phyloP scores from a whole-genome alignment of 305 asterid genomes.

The Andrographis paniculata region DNA sequence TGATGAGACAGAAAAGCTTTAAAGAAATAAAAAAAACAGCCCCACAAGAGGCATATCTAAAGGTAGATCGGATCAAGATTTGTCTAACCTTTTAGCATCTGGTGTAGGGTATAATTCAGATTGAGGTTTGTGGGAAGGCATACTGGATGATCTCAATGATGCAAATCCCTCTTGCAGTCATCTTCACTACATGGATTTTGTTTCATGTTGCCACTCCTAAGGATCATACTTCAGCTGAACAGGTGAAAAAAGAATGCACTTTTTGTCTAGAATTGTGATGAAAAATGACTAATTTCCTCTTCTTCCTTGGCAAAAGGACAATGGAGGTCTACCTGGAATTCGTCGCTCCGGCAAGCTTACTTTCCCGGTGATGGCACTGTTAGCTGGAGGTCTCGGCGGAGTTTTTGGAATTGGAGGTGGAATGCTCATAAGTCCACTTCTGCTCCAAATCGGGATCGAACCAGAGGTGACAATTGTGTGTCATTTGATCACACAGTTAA shows the following conservation, averaged over 20 bases:
- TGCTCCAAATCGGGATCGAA: constrained; percentile 55
- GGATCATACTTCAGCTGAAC: constrained; percentile 20
- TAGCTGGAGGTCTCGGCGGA: constrained; percentile 76
- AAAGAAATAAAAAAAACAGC: background rate
- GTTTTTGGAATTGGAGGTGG: constrained; percentile 87
- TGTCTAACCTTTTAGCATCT: background rate
- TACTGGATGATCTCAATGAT: constrained; percentile 61
- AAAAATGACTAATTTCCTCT: too few species aligned
- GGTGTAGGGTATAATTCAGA: constrained; percentile 38
- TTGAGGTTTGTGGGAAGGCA: constrained; percentile 49
- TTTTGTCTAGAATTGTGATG: background rate
- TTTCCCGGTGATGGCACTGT: constrained; percentile 60
- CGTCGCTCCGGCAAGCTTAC: constrained; percentile 19
- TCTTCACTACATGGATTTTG: constrained; percentile 46
- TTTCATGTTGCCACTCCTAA: constrained; percentile 15
- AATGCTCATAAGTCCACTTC: constrained; percentile 65
- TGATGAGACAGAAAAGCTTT: background rate
- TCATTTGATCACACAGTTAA: too few species aligned
- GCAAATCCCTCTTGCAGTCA: constrained; percentile 50
- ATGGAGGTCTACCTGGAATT: constrained; percentile 15
- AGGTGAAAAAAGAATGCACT: too few species aligned
- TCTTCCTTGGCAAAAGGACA: constrained; percentile 30
- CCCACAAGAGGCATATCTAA: too few species aligned
- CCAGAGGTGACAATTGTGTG: constrained; percentile 47
- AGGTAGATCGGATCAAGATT: too few species aligned